These are phyloP conservation scores for Alternaria consortialis DNA, from an alignment of 2,329 filamentous ascomycete species.

Conservation along the genomic window DNA sequence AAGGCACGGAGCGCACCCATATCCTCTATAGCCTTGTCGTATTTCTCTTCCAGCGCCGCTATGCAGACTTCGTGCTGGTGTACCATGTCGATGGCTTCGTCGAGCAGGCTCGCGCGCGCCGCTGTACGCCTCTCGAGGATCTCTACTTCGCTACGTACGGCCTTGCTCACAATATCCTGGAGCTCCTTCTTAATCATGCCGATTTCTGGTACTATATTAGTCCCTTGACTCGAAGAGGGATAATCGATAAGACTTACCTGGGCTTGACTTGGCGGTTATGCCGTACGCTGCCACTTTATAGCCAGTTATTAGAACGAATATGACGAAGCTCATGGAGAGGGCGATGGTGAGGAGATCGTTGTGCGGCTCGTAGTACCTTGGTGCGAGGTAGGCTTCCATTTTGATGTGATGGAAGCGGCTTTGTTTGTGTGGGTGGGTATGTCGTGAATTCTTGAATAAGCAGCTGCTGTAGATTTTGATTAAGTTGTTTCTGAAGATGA, in stretches of 20 bases:
- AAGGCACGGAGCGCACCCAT: conserved; percentile 5
- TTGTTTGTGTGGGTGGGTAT: not conserved
- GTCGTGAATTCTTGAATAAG: not conserved
- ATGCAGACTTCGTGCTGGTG: conserved; percentile 4
- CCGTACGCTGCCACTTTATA: not conserved
- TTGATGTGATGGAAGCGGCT: not conserved
- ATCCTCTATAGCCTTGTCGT: conserved; percentile 1
- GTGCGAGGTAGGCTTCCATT: conserved; percentile 5
- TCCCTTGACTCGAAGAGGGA: not conserved
- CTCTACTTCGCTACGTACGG: not conserved
- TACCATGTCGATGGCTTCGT: not conserved
- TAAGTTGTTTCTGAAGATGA: not conserved
- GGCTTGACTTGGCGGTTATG: not conserved
- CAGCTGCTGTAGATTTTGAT: not conserved
- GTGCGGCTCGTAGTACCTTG: not conserved
- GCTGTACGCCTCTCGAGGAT: not conserved
- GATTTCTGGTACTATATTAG: not conserved
- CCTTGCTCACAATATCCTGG: not conserved
- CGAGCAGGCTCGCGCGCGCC: conserved; percentile 1
- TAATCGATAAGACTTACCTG: not conserved
- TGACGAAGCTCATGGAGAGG: not conserved
- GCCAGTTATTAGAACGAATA: not conserved
- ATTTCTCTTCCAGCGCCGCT: not conserved
- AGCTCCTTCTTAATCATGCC: not conserved
- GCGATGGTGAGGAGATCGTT: not conserved